Evolutionary conservation across 768 basidiomycete species (phyloP).

Genomic region (Astraeus odoratus): DNA sequence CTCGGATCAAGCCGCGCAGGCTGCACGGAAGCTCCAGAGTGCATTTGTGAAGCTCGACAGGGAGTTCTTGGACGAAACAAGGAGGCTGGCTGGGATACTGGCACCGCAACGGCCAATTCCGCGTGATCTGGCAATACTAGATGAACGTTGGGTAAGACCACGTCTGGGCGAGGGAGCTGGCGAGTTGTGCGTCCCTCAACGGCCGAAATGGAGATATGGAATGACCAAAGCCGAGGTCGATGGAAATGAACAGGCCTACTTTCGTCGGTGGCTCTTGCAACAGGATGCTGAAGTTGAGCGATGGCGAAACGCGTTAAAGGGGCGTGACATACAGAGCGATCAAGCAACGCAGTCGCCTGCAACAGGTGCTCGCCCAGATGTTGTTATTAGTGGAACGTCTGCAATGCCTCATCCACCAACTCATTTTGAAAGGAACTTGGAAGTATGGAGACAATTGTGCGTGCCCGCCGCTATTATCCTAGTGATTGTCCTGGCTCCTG

Average conservation of each 20-base stretch:
- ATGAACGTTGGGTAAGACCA: slow-evolving; percentile 6
- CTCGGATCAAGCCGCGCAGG: slow-evolving; percentile 30
- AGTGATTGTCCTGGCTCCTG: slow-evolving; percentile 1
- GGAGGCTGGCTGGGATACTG: slow-evolving; percentile 44
- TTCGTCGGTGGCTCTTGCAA: slow-evolving; percentile 68
- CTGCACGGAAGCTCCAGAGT: slow-evolving; percentile 55
- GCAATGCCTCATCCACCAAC: slow-evolving; percentile 59
- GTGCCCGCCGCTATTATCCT: slow-evolving; percentile 24
- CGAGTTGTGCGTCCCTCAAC: slow-evolving; percentile 36
- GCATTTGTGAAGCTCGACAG: slow-evolving; percentile 58
- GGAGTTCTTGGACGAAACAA: slow-evolving; percentile 55
- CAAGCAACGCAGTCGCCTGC: not conserved
- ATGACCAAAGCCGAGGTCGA: slow-evolving; percentile 89
- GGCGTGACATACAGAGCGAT: not conserved
- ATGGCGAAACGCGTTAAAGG: slow-evolving; percentile 36
- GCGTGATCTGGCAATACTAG: slow-evolving; percentile 31
- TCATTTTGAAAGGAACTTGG: slow-evolving; percentile 84
- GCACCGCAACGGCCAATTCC: slow-evolving; percentile 53
- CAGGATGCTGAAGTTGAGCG: slow-evolving; percentile 50
- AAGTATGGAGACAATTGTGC: slow-evolving; percentile 92
- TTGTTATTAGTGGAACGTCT: slow-evolving; percentile 8
- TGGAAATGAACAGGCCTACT: slow-evolving; percentile 79
- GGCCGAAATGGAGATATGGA: slow-evolving; percentile 85
- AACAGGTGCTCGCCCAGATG: slow-evolving; percentile 4
- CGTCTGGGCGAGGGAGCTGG: slow-evolving; percentile 25